Base-by-base conservation (phyloP, 2,329 filamentous ascomycete species). In the Alternaria sp. region DNA sequence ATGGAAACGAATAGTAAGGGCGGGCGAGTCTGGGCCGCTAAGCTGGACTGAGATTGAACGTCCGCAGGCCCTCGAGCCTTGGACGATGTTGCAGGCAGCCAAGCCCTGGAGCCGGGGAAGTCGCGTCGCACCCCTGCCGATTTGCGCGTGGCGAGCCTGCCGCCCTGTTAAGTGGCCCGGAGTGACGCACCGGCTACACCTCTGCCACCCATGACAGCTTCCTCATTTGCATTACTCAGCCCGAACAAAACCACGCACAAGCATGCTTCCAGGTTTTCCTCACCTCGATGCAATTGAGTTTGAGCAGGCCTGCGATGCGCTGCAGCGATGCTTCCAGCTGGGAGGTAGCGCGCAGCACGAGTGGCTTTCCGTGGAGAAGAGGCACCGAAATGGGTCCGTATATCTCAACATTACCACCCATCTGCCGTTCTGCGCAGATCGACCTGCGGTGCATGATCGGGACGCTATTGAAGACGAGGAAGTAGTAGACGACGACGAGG, bases 211-310 rank as follows among this genome's bases (percentile, higher is more conserved):
- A 26, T 30, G 43, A 28, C 55, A 23, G 11, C n/a, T 33, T 18
- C 30, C 20, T 25, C 14, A 8, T 21, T 11, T 18, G 8, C 14
- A 20, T 12, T 33, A 30, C 49, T 41, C 30, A n/a, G 45, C 56
- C 20, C 54, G 12, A 28, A 43, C 26, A 28, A 11, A 10, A 47
- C 53, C 41, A 15, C 43, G 15, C 15, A 18, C 18, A 26, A 14
- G 15, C 30, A 66, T 64, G 61, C 55, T 75, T 30, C 46, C 62
- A 5, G 53, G 55, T 10, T 79, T 79, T 58, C 78, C 79, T 9
- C 70, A 67, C n/a, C 59, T 81, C 12, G 69, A 68, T 8, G 47
- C 60, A 5, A 18, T 64, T 6, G 75, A 79, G 23, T 81, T 81
- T 49, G 54, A 68, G 8, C 33, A 68, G 46, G 78, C 72, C 47